phyloP scores from a whole-genome alignment of 2,329 filamentous ascomycete species.

The Orbilia blumenaviensis region DNA sequence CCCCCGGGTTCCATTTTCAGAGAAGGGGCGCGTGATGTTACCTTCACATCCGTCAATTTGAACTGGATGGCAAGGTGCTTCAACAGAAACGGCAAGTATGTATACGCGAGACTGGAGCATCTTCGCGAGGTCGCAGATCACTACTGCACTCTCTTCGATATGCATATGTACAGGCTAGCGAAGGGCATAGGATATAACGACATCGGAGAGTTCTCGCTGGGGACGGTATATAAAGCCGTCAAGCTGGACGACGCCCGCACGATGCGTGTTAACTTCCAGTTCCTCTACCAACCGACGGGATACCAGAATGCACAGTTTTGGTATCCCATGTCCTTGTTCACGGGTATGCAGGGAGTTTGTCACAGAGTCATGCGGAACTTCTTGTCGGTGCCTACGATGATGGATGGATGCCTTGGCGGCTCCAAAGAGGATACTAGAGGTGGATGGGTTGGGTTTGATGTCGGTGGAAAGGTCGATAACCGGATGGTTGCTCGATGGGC shows the following conservation, averaged over 20 bases:
- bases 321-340: constrained; percentile 36
- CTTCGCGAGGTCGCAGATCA: constrained; percentile 11
- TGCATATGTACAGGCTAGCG: constrained; percentile 17
- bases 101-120: neutral
- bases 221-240: constrained; percentile 31
- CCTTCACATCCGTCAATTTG: no score
- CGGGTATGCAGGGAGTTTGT: constrained; percentile 37
- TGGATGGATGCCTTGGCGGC: neutral
- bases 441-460: constrained; percentile 26
- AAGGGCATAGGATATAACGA: neutral
- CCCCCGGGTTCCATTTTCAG: neutral
- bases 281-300: constrained; percentile 16
- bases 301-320: neutral
- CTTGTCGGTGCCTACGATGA: neutral
- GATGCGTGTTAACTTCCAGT: constrained; percentile 34
- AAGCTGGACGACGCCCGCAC: neutral
- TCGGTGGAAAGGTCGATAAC: neutral
- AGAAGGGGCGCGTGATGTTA: neutral
- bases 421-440: neutral
- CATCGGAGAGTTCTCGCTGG: constrained; percentile 28
- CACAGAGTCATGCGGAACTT: constrained; percentile 6
- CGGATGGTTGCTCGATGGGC: constrained; percentile 17
- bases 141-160: constrained; percentile 29
- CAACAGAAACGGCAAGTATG: neutral
- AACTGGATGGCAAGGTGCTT: neutral